These are phyloP conservation scores for Leucocoprinus gongylophorus DNA, from an alignment of 1,284 basidiomycete genomes.

Conservation along the genomic window DNA sequence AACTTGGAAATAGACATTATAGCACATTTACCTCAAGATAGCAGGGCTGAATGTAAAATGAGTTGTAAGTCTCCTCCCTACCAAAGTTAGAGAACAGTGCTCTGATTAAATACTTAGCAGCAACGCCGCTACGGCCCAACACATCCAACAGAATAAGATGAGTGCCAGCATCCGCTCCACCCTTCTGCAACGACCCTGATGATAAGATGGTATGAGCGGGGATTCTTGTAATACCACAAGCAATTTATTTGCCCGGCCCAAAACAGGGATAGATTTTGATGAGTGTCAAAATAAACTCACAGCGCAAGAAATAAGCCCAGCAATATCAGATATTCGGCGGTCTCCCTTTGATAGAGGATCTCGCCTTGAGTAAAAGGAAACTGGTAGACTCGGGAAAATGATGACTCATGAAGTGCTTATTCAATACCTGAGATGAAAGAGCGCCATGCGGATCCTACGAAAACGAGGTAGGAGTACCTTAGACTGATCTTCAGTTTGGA, in stretches of 20 bases:
- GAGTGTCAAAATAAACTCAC: too few relatives aligned
- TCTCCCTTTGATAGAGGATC: neutral
- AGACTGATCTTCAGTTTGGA: neutral
- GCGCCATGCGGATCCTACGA: neutral
- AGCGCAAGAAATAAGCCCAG: too few relatives aligned
- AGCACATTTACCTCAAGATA: slow-evolving; percentile 49
- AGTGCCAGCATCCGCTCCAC: slow-evolving; percentile 1
- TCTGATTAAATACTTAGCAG: slow-evolving; percentile 9
- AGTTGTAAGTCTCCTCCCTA: slow-evolving; percentile 8
- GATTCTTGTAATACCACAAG: too few relatives aligned
- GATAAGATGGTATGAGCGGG: too few relatives aligned
- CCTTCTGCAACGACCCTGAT: too few relatives aligned
- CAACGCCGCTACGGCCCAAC: neutral
- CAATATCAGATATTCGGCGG: too few relatives aligned
- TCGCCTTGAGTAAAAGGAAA: neutral
- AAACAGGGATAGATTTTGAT: too few relatives aligned
- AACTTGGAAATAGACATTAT: slow-evolving; percentile 51
- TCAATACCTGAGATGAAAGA: neutral
- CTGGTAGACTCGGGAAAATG: neutral
- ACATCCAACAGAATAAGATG: slow-evolving; percentile 1
- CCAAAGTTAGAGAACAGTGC: slow-evolving; percentile 13
- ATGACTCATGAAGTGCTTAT: neutral
- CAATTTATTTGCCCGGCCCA: too few relatives aligned
- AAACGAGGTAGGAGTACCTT: slow-evolving; percentile 1
- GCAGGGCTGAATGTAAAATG: slow-evolving; percentile 9